A percentile compares a stretch with the other conserved stretches of the same genome.
Conservation (phyloP, 495 filamentous ascomycete genomes). For the Penicillium herquei region DNA sequence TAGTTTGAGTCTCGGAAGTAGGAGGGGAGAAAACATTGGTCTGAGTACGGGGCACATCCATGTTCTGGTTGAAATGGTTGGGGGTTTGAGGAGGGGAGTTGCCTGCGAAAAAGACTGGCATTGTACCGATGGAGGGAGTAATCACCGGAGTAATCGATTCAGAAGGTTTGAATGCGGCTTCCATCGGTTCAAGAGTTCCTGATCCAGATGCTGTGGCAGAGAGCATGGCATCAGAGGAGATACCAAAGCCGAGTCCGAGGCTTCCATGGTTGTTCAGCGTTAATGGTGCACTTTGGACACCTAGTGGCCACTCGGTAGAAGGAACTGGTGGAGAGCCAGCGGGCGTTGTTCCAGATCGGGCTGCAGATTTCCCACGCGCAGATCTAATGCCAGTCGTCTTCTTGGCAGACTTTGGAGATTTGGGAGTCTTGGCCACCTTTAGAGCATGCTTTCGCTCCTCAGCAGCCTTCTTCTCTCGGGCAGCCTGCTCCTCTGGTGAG, state of each 20-base stretch:
- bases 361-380: slow-evolving; percentile 3
- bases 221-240: not conserved
- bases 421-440: slow-evolving; percentile 16
- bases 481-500: slow-evolving; percentile 68
- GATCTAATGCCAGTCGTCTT: slow-evolving; percentile 14
- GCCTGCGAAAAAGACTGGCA: slow-evolving; percentile 5
- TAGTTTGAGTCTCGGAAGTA: slow-evolving; percentile 35
- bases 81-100: slow-evolving; percentile 25
- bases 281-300: not conserved
- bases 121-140: slow-evolving; percentile 4
- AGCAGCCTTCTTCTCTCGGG: slow-evolving; percentile 45
- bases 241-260: not conserved
- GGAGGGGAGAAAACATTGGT: slow-evolving; percentile 29
- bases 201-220: not conserved
- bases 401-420: slow-evolving; percentile 25
- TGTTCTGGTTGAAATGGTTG: not conserved
- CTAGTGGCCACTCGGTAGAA: not conserved
- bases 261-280: slow-evolving; percentile 1
- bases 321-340: slow-evolving; percentile 13
- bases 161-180: not conserved
- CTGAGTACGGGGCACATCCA: slow-evolving; percentile 11
- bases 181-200: not conserved
- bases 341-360: slow-evolving; percentile 2
- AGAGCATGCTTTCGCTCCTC: slow-evolving; percentile 29
- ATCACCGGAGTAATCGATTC: slow-evolving; percentile 2